phyloP scores from a whole-genome alignment of 176 grass and related monocot genomes.

The Themeda triandra region DNA sequence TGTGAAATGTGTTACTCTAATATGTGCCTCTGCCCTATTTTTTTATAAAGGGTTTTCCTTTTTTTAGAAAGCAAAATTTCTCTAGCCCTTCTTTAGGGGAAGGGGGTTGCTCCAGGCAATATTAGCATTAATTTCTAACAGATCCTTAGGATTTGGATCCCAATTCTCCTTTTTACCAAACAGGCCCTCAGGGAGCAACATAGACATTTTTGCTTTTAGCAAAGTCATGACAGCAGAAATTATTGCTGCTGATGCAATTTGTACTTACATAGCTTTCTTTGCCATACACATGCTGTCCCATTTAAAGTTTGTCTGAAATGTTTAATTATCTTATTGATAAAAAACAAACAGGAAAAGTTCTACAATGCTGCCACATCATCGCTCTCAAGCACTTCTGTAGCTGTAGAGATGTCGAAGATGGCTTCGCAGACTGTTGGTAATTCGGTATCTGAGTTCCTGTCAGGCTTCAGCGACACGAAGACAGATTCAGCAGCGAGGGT shows the following conservation, averaged over 20 bases:
- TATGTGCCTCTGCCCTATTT: neutral
- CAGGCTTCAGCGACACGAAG: slow-evolving; percentile 59
- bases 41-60: neutral
- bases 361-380: slow-evolving; percentile 61
- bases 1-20: neutral
- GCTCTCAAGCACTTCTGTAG: slow-evolving; percentile 39
- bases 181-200: neutral
- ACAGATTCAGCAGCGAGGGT: slow-evolving; percentile 70
- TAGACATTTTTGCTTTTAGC: neutral
- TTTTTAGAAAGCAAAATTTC: neutral
- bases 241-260: neutral
- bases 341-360: slow-evolving; percentile 59
- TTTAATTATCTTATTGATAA: neutral
- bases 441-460: slow-evolving; percentile 59
- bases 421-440: slow-evolving; percentile 40
- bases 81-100: neutral
- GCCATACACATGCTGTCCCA: neutral
- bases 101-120: neutral
- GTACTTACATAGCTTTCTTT: neutral
- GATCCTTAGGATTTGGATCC: neutral
- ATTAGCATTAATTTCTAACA: too few relatives aligned
- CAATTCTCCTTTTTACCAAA: neutral
- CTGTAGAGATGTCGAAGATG: slow-evolving; percentile 56
- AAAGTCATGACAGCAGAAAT: neutral
- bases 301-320: neutral